A percentile compares a stretch with the other conserved stretches of the same genome.
Evolutionary conservation across 306 rosid species (phyloP).

Genomic region (Sicyos edulis): DNA sequence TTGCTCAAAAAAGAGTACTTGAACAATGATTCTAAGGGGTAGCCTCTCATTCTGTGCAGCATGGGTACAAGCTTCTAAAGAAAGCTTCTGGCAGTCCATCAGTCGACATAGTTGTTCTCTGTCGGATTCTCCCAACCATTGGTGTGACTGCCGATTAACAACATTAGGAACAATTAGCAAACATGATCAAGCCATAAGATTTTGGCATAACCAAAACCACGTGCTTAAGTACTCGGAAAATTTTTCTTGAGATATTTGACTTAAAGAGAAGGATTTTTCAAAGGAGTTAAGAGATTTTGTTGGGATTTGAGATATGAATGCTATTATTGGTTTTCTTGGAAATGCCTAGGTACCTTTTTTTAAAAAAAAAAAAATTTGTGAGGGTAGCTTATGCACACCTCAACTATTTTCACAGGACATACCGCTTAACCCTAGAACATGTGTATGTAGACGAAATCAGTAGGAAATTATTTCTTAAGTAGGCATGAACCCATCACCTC

Average conservation of each 20-base stretch:
- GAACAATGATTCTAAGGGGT: constrained; percentile 86
- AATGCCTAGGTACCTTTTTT: not conserved
- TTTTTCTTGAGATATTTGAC: not conserved
- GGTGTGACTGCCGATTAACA: constrained; percentile 75
- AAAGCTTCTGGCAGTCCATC: constrained; percentile 98
- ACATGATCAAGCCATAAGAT: not conserved
- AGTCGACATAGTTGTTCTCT: constrained; percentile 83
- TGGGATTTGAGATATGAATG: not conserved
- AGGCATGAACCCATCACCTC: too few relatives aligned
- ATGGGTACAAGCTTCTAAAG: constrained; percentile 96
- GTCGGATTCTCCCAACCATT: constrained; percentile 90
- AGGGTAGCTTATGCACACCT: too few relatives aligned
- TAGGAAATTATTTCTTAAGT: too few relatives aligned
- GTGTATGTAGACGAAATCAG: too few relatives aligned
- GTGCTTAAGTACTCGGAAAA: not conserved
- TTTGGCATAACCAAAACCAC: not conserved
- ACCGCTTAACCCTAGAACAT: too few relatives aligned
- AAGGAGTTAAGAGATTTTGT: not conserved
- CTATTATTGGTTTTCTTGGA: not conserved
- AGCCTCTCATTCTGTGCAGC: constrained; percentile 97
- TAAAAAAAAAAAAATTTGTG: too few relatives aligned
- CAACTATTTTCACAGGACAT: too few relatives aligned
- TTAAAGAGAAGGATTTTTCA: not conserved
- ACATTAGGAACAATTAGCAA: constrained; percentile 23
- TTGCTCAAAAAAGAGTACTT: constrained; percentile 97